Evolutionary conservation across 768 basidiomycete genomes (phyloP).

Genomic region (Obba rivulosa): DNA sequence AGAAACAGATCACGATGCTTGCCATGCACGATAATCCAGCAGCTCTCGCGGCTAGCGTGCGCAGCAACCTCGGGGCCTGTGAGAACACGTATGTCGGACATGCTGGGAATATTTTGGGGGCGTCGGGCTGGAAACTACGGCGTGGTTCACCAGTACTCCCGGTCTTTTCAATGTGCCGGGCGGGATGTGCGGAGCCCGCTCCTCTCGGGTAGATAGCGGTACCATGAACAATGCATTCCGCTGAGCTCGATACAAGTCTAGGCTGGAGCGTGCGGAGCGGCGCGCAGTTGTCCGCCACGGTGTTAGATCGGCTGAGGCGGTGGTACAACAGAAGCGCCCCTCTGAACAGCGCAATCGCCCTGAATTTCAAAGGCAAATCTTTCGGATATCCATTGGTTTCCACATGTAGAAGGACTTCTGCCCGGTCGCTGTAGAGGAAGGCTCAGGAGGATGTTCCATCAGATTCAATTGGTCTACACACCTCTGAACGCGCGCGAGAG

Average conservation of each 20-base stretch:
- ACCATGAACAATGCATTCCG: background rate
- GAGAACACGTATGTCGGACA: conserved; percentile 16
- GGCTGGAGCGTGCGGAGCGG: background rate
- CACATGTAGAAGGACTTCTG: too few relatives aligned
- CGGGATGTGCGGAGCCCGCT: conserved; percentile 15
- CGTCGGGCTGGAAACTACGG: too few relatives aligned
- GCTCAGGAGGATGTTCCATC: too few relatives aligned
- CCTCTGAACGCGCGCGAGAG: too few relatives aligned
- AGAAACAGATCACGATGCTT: background rate
- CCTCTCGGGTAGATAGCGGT: background rate
- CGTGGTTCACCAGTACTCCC: background rate
- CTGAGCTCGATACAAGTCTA: background rate
- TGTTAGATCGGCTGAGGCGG: too few relatives aligned
- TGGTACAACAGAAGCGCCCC: too few relatives aligned
- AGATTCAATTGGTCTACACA: too few relatives aligned
- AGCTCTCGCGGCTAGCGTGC: conserved; percentile 53
- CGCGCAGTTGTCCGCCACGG: too few relatives aligned
- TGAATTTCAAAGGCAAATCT: too few relatives aligned
- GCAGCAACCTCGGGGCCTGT: conserved; percentile 39
- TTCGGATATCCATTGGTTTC: too few relatives aligned
- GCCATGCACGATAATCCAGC: conserved; percentile 83
- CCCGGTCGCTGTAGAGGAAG: too few relatives aligned
- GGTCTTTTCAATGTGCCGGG: conserved; percentile 10
- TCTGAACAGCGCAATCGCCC: too few relatives aligned
- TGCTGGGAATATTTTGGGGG: background rate